phyloP scores from a whole-genome alignment of 345 rosid genomes.

The Reutealis trisperma region DNA sequence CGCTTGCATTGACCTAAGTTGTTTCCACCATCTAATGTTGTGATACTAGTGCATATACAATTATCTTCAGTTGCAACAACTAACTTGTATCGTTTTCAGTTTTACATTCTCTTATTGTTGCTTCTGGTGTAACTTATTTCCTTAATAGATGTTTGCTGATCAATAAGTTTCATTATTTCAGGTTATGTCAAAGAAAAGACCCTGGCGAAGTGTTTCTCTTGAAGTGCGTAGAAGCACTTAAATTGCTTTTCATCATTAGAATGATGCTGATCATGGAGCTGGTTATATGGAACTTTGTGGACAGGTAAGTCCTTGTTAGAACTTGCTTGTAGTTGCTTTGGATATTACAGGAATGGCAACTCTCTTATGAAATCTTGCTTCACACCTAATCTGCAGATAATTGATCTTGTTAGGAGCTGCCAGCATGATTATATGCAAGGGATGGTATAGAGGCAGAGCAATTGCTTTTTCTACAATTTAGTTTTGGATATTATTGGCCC shows the following conservation, averaged over 20 bases:
- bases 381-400: not conserved
- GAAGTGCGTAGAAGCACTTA: constrained; percentile 32
- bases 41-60: not conserved
- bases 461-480: not conserved
- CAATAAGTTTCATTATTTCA: constrained; percentile 28
- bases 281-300: not conserved
- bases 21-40: no score
- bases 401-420: not conserved
- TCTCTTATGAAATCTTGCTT: not conserved
- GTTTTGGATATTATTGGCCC: not conserved
- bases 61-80: not conserved
- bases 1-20: no score
- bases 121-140: not conserved
- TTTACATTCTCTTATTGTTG: not conserved
- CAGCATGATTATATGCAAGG: not conserved
- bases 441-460: not conserved
- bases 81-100: not conserved
- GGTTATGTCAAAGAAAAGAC: constrained; percentile 49
- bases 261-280: not conserved
- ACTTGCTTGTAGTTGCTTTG: not conserved
- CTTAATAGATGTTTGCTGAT: constrained; percentile 13
- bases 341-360: not conserved
- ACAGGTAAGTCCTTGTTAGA: not conserved
- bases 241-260: not conserved
- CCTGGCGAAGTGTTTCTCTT: constrained; percentile 45